Evolutionary conservation across 2,329 filamentous ascomycete species (phyloP), one percentile per base, ranked within the genome.

Genomic region (Leptographium radiaticola): DNA sequence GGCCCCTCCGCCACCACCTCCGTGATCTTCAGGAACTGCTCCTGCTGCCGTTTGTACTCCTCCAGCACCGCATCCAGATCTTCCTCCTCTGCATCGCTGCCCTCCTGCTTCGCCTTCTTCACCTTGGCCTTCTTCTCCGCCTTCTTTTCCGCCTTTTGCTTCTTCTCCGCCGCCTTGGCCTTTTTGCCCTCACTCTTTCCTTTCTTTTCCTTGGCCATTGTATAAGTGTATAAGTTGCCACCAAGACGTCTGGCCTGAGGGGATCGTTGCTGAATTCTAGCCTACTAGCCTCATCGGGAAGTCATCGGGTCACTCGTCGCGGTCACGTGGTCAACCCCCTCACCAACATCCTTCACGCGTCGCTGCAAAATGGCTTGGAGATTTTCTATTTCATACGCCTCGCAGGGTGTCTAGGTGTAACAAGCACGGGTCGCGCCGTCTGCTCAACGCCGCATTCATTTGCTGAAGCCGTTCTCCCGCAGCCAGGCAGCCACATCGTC

Each of bases 51-150:
- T 61, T 87, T 87, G 70, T 95, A 97, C 67, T 95, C 88, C 47
- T 91, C 90, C 33, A 98, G 81, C 46, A 98, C 90, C 47, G 85
- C 84, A 65, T 98, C 93, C 40, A 98, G 79, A 68, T 97, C 93
- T 15, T 93, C 83, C 62, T 96, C 90, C 67, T 97, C 91, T 49
- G 79, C 87, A 66, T 96, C 91, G 65, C 87, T 91, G 67, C 90
- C 90, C 15, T 86, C 85, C 54, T 76, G 67, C 67, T 88, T 83
- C 60, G 87, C 80, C 15, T 75, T 74, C 67, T 86, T 87, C 51
- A 67, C 72, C 62, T 90, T 89, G 62, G 79, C 75, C 68, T 89
- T 94, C 68, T 94, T 95, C 63, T 93, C 89, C 33, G 85, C 84
- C 66, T 95, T 95, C 68, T 87, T 93, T 65, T 86, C 85, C 67